Evolutionary conservation across 1,284 basidiomycete genomes (phyloP).

Genomic region (Clitocybe nebularis): DNA sequence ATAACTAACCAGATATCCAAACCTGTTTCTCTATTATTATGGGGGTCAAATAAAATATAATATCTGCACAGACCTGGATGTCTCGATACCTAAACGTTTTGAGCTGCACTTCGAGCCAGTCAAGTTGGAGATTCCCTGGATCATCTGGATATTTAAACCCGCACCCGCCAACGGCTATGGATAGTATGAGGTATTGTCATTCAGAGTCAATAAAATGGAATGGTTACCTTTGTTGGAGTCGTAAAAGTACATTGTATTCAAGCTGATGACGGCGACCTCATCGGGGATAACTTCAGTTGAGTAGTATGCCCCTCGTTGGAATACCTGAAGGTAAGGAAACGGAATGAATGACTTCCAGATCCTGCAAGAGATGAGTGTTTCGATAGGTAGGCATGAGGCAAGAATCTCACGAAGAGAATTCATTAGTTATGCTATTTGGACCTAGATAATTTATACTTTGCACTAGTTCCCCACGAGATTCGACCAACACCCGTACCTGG

Average conservation of each 20-base stretch:
- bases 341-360: conserved; percentile 88
- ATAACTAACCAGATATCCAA: conserved; percentile 39
- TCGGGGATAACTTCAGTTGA: conserved; percentile 79
- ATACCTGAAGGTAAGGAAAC: conserved; percentile 75
- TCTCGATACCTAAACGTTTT: conserved; percentile 64
- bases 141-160: conserved; percentile 55
- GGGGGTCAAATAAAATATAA: background rate
- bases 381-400: conserved; percentile 11
- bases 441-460: conserved; percentile 37
- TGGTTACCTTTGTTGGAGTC: conserved; percentile 84
- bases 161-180: conserved; percentile 66
- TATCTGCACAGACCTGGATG: conserved; percentile 59
- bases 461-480: background rate
- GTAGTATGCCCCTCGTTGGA: conserved; percentile 84
- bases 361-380: conserved; percentile 32
- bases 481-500: conserved; percentile 40
- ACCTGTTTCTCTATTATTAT: conserved; percentile 31
- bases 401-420: conserved; percentile 62
- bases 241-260: conserved; percentile 94
- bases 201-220: no score
- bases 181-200: background rate
- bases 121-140: conserved; percentile 81
- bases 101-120: conserved; percentile 91
- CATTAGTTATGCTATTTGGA: conserved; percentile 77
- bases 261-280: conserved; percentile 74